phyloP scores from a whole-genome alignment of 768 basidiomycete species.

The Myochromella boudieri region DNA sequence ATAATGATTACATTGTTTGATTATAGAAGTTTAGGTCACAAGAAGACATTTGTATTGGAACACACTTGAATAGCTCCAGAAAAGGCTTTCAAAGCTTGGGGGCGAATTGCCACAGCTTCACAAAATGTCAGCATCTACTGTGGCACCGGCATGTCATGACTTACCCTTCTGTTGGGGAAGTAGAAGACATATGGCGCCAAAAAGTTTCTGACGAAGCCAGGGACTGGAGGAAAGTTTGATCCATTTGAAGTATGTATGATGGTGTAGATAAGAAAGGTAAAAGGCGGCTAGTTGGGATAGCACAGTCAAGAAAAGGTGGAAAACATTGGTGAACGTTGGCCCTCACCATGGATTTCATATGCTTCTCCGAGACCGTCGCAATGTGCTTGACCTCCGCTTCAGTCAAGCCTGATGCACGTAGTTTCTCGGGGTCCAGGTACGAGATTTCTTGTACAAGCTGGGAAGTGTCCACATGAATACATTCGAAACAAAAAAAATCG shows the following conservation, averaged over 20 bases:
- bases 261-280: conserved; percentile 18
- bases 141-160: neutral
- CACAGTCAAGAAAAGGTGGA: neutral
- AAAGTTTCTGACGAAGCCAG: conserved; percentile 15
- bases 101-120: conserved; percentile 13
- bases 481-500: too few species aligned
- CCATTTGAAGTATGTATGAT: conserved; percentile 17
- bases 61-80: too few species aligned
- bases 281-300: conserved; percentile 5
- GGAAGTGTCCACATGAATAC: neutral
- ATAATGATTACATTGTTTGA: too few species aligned
- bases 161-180: conserved; percentile 15
- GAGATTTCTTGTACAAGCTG: conserved; percentile 18
- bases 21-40: too few species aligned
- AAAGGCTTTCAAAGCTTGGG: conserved; percentile 9
- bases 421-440: conserved; percentile 17
- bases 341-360: conserved; percentile 22
- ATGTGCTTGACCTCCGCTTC: conserved; percentile 18
- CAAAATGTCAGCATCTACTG: neutral
- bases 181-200: conserved; percentile 18
- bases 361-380: conserved; percentile 14
- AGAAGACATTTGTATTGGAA: too few species aligned
- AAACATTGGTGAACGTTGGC: neutral
- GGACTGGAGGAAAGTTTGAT: conserved; percentile 17
- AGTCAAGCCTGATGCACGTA: conserved; percentile 19